Percentiles rank a stretch among this genome's conserved stretches.
Conservation (phyloP, 352 stramenopile genomes). For the Phytophthora pinifolia region DNA sequence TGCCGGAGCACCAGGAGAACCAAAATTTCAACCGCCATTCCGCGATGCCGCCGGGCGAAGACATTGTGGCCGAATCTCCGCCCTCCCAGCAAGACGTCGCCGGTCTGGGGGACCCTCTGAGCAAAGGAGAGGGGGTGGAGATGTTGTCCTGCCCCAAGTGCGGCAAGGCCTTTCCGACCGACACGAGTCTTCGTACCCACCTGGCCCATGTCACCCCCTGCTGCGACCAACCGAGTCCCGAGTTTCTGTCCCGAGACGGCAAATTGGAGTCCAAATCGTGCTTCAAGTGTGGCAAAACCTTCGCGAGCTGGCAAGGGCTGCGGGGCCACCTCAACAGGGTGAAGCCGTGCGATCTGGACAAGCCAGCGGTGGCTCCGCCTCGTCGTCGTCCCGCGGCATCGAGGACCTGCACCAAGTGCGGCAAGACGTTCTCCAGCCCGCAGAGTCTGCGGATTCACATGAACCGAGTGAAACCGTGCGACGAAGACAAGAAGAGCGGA, state of each 20-base stretch:
- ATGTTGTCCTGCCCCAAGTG: slow-evolving; percentile 10
- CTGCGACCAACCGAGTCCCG: not conserved
- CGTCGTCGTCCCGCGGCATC: slow-evolving; percentile 13
- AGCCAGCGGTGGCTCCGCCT: slow-evolving; percentile 6
- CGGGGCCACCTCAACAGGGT: slow-evolving; percentile 28
- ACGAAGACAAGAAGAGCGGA: slow-evolving; percentile 10
- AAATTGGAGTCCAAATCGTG: slow-evolving; percentile 25
- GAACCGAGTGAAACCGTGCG: slow-evolving; percentile 30
- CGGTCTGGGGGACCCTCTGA: not conserved
- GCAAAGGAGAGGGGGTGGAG: slow-evolving; percentile 2
- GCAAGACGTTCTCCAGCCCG: slow-evolving; percentile 31
- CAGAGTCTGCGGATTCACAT: slow-evolving; percentile 36
- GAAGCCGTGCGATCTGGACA: slow-evolving; percentile 32
- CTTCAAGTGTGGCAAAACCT: slow-evolving; percentile 34
- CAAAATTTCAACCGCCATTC: slow-evolving; percentile 5
- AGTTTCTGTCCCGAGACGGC: slow-evolving; percentile 4
- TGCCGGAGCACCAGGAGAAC: slow-evolving; percentile 13
- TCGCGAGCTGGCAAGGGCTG: slow-evolving; percentile 30
- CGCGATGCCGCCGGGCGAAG: slow-evolving; percentile 1
- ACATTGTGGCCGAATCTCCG: slow-evolving; percentile 15
- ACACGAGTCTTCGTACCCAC: slow-evolving; percentile 21
- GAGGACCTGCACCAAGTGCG: slow-evolving; percentile 29
- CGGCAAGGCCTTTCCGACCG: slow-evolving; percentile 13
- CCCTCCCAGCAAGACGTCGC: slow-evolving; percentile 12
- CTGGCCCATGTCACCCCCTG: slow-evolving; percentile 10